Conservation (phyloP, 257 asterid genomes). For the Solanum neorickii region DNA sequence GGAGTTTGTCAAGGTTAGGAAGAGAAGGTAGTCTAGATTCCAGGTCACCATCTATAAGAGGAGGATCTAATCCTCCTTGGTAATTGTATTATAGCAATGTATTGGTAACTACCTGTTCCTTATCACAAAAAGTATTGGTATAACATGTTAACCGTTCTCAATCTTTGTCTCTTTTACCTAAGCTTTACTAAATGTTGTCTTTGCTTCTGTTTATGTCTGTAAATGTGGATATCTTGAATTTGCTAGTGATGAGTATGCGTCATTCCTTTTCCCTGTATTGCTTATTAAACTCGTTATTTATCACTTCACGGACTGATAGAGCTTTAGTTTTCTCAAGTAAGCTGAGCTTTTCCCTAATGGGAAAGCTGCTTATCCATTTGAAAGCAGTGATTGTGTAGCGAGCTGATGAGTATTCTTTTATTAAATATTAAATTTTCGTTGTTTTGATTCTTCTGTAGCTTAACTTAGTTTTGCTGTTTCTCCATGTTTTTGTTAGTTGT, state of each 20-base stretch:
- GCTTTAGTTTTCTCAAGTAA: neutral
- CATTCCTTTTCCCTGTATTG: neutral
- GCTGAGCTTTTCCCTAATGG: neutral
- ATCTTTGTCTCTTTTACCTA: neutral
- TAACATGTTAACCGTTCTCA: slow-evolving; percentile 4
- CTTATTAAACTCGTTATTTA: neutral
- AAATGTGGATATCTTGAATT: neutral
- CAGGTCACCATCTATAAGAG: slow-evolving; percentile 65
- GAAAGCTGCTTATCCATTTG: neutral
- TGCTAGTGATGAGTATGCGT: neutral
- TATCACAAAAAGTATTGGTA: neutral
- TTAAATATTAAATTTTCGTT: neutral
- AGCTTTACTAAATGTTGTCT: neutral
- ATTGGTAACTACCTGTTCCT: neutral
- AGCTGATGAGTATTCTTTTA: neutral
- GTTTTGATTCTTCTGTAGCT: neutral
- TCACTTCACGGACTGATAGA: neutral
- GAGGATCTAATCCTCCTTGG: slow-evolving; percentile 65
- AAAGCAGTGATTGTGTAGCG: neutral
- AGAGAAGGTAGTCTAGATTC: slow-evolving; percentile 44
- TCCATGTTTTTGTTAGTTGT: neutral
- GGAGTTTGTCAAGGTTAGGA: slow-evolving; percentile 86
- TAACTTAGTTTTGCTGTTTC: neutral
- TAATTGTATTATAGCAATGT: slow-evolving; percentile 16
- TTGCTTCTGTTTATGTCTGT: neutral